These are phyloP conservation scores for Russula foetens DNA, from an alignment of 768 basidiomycete genomes.

Conservation along the genomic window DNA sequence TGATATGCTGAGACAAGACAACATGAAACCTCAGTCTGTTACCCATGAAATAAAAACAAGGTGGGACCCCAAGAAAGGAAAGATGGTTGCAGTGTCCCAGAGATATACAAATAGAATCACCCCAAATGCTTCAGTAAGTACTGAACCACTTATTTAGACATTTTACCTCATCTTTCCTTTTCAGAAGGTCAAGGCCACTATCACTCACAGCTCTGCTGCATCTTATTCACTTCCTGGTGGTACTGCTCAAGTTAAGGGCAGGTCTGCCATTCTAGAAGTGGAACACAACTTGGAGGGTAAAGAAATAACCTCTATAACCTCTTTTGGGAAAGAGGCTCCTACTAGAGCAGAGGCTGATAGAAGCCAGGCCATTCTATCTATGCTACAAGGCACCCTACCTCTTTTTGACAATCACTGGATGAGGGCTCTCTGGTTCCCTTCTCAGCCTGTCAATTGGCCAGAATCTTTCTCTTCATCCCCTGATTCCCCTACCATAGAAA, in stretches of 20 bases:
- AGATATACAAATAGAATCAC: conserved; percentile 11
- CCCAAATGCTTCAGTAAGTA: neutral
- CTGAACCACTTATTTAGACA: no score
- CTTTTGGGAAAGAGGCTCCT: conserved; percentile 46
- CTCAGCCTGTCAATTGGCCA: conserved; percentile 32
- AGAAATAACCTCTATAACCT: conserved; percentile 31
- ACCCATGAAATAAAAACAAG: conserved; percentile 8
- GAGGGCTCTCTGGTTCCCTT: conserved; percentile 28
- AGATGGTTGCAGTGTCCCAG: conserved; percentile 14
- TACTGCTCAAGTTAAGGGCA: conserved; percentile 15
- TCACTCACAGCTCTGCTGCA: conserved; percentile 21
- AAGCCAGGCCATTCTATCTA: conserved; percentile 24
- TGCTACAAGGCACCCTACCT: conserved; percentile 29
- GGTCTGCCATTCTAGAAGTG: conserved; percentile 22
- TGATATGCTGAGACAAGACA: conserved; percentile 7
- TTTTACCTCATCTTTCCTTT: neutral
- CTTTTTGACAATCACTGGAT: conserved; percentile 33
- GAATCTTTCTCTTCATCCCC: conserved; percentile 23
- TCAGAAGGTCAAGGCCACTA: conserved; percentile 21
- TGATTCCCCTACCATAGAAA: conserved; percentile 18
- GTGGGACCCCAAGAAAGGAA: conserved; percentile 3
- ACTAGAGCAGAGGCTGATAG: conserved; percentile 50
- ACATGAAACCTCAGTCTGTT: conserved; percentile 1
- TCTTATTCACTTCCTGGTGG: conserved; percentile 23
- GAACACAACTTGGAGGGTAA: conserved; percentile 27